Evolutionary conservation across 1,284 basidiomycete genomes (phyloP).

Genomic region (Marasmius fiardii): DNA sequence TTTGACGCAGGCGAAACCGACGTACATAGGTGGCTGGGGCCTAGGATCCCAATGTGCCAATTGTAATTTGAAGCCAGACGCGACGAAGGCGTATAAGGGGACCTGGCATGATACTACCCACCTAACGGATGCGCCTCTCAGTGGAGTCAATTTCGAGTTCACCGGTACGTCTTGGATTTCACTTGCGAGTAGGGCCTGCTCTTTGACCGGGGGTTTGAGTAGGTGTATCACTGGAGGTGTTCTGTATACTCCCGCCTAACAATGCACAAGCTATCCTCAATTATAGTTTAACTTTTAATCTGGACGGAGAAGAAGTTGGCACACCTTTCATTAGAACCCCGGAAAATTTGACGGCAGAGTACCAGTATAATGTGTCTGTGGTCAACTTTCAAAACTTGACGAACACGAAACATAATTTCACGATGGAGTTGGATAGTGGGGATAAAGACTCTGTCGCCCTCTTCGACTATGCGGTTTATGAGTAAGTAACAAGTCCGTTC

Average conservation of each 20-base stretch:
- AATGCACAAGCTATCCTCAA: neutral
- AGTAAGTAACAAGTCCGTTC: neutral
- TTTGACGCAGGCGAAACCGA: neutral
- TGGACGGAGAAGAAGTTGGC: neutral
- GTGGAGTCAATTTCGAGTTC: neutral
- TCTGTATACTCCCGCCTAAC: neutral
- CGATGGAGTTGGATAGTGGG: neutral
- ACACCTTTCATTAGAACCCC: neutral
- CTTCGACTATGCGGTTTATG: neutral
- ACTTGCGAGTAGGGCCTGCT: neutral
- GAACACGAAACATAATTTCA: neutral
- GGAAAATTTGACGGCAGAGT: neutral
- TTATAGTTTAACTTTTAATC: neutral
- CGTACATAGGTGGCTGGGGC: neutral
- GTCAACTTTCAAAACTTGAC: neutral
- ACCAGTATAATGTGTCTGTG: neutral
- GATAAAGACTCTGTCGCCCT: neutral
- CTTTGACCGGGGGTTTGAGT: neutral
- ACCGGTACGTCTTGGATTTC: neutral
- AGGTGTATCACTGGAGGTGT: neutral
- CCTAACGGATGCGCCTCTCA: neutral
- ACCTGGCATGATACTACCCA: constrained; percentile 3
- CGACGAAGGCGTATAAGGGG: neutral
- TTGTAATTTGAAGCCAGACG: neutral
- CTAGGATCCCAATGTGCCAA: neutral